phyloP scores from a whole-genome alignment of 257 asterid genomes.

The Gardenia jasminoides region DNA sequence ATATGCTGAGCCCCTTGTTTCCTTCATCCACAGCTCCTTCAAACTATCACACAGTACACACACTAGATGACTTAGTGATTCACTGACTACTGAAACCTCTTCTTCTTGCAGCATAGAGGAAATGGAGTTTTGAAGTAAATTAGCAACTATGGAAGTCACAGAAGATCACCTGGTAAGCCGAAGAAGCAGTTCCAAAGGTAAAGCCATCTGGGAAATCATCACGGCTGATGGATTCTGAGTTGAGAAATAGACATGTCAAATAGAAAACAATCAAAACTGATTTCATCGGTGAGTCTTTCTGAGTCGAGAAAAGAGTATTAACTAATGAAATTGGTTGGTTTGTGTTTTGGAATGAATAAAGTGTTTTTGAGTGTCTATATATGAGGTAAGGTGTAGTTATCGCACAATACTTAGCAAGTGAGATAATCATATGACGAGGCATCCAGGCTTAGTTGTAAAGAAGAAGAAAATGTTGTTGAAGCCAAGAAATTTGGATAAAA shows the following conservation, averaged over 20 bases:
- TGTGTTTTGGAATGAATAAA: too few species aligned
- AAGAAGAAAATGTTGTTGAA: slow-evolving; percentile 19
- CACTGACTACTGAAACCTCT: not conserved
- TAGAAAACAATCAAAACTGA: slow-evolving; percentile 17
- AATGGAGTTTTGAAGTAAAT: too few species aligned
- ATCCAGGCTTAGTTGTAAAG: slow-evolving; percentile 12
- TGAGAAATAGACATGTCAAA: slow-evolving; percentile 21
- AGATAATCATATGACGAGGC: not conserved
- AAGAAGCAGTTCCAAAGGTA: slow-evolving; percentile 90
- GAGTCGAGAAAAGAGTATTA: slow-evolving; percentile 8
- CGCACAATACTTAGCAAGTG: not conserved
- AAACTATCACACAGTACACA: slow-evolving; percentile 37
- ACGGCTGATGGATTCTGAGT: slow-evolving; percentile 49
- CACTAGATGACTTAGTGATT: not conserved
- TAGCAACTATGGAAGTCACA: not conserved
- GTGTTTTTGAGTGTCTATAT: not conserved
- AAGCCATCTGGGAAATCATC: slow-evolving; percentile 71
- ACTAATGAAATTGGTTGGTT: not conserved
- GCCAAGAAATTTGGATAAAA: slow-evolving; percentile 28
- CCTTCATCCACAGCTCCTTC: slow-evolving; percentile 92
- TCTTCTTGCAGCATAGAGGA: not conserved
- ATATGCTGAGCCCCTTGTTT: slow-evolving; percentile 71
- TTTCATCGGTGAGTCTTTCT: slow-evolving; percentile 20
- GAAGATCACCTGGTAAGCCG: slow-evolving; percentile 71
- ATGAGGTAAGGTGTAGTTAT: not conserved